A percentile compares a stretch with the other conserved stretches of the same genome.
phyloP scores from a whole-genome alignment of 2,329 filamentous ascomycete genomes.

The Fusarium sp. region DNA sequence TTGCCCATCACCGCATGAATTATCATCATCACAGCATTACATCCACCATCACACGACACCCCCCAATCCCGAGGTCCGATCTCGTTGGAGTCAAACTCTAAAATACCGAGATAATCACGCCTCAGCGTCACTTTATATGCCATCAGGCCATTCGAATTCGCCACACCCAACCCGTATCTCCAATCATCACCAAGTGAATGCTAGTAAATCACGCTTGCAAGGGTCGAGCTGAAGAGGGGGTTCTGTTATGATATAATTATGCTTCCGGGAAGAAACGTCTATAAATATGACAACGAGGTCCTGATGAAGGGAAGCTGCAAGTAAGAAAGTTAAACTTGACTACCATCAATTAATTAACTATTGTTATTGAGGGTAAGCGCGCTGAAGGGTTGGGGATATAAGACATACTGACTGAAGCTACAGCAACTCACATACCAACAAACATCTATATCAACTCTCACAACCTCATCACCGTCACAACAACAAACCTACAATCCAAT shows the following conservation, averaged over 20 bases:
- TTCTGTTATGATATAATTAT: background rate
- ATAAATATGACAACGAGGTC: constrained; percentile 1
- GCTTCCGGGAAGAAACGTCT: background rate
- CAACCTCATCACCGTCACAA: background rate
- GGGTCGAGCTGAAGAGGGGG: constrained; percentile 9
- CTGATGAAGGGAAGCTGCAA: background rate
- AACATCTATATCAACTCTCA: background rate
- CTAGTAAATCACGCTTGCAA: background rate
- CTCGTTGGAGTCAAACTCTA: constrained; percentile 10
- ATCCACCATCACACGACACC: constrained; percentile 1
- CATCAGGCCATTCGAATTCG: constrained; percentile 13
- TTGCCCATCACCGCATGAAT: background rate
- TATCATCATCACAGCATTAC: background rate
- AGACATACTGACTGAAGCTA: background rate
- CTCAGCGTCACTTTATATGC: background rate
- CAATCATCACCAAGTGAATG: background rate
- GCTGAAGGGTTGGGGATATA: background rate
- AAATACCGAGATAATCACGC: constrained; percentile 10
- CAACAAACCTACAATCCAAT: background rate
- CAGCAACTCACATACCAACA: constrained; percentile 21
- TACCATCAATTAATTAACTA: background rate
- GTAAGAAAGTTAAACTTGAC: background rate
- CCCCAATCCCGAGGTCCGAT: constrained; percentile 2
- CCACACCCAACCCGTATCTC: constrained; percentile 17
- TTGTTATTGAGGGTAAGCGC: background rate